Evolutionary conservation across 768 basidiomycete genomes (phyloP).

Genomic region (Serendipita indica): DNA sequence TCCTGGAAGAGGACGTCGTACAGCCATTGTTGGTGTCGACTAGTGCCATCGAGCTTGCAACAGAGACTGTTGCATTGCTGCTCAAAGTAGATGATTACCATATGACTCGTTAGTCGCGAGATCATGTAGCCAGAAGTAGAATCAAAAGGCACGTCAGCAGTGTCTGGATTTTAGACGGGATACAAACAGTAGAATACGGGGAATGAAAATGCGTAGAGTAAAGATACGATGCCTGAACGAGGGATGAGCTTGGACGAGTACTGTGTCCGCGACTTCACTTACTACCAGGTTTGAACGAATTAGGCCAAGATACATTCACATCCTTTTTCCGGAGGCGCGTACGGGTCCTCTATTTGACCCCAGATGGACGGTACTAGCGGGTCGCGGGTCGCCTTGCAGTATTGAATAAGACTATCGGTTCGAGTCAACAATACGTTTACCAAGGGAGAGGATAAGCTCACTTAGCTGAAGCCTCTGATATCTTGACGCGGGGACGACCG

Average conservation of each 20-base stretch:
- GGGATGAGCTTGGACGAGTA: too few relatives aligned
- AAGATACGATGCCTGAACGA: too few relatives aligned
- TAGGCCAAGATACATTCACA: constrained; percentile 1
- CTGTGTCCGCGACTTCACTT: too few relatives aligned
- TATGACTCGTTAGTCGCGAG: constrained; percentile 14
- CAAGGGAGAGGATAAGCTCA: neutral
- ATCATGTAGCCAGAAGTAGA: too few relatives aligned
- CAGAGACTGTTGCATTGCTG: constrained; percentile 93
- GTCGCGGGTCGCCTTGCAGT: neutral
- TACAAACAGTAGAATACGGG: neutral
- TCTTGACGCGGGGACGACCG: neutral
- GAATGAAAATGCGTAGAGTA: too few relatives aligned
- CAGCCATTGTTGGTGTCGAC: constrained; percentile 92
- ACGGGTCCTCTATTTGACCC: constrained; percentile 6
- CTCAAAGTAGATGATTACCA: constrained; percentile 83
- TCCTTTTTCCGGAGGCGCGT: constrained; percentile 1
- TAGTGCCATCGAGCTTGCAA: constrained; percentile 85
- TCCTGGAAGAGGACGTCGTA: constrained; percentile 92
- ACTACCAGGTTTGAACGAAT: too few relatives aligned
- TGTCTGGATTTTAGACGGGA: neutral
- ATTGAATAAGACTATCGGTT: neutral
- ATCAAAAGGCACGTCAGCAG: too few relatives aligned
- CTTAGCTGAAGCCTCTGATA: constrained; percentile 7
- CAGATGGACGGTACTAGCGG: constrained; percentile 1
- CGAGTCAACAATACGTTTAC: neutral